A percentile compares a stretch with the other conserved stretches of the same genome.
Conservation (phyloP, 768 basidiomycete genomes). For the Tulasnella calospora region DNA sequence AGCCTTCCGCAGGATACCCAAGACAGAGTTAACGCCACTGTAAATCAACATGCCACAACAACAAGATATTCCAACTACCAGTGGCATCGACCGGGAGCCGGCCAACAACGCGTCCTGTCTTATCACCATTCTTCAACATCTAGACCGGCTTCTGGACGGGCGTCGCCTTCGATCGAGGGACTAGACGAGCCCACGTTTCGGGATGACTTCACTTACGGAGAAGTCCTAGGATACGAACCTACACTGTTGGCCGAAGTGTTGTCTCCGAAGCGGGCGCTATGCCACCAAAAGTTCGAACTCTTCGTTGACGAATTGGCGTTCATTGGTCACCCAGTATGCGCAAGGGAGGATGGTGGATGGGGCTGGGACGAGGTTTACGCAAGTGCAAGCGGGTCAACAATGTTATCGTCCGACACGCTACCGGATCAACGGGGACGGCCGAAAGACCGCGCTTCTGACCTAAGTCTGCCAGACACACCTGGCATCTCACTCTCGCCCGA, state of each 20-base stretch:
- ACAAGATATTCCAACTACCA: slow-evolving; percentile 47
- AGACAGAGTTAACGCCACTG: slow-evolving; percentile 31
- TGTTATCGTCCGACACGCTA: slow-evolving; percentile 27
- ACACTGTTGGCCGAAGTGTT: slow-evolving; percentile 78
- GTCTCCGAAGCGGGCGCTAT: slow-evolving; percentile 69
- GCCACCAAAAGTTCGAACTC: slow-evolving; percentile 92
- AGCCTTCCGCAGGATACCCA: slow-evolving; percentile 16
- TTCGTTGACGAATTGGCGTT: slow-evolving; percentile 88
- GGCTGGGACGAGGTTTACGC: slow-evolving; percentile 40
- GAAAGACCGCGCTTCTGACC: slow-evolving; percentile 17
- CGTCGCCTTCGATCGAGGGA: slow-evolving; percentile 48
- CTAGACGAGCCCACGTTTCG: slow-evolving; percentile 36
- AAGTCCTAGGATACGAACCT: slow-evolving; percentile 70
- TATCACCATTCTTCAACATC: slow-evolving; percentile 35
- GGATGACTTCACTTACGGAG: slow-evolving; percentile 33
- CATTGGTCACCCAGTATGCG: slow-evolving; percentile 89
- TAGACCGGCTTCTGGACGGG: slow-evolving; percentile 48
- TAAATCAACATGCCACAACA: slow-evolving; percentile 30
- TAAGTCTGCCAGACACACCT: background rate
- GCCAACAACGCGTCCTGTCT: slow-evolving; percentile 48
- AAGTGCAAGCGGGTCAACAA: slow-evolving; percentile 28
- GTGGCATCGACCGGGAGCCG: slow-evolving; percentile 55
- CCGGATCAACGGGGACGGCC: slow-evolving; percentile 18
- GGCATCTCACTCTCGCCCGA: slow-evolving; percentile 15
- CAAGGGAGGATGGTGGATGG: slow-evolving; percentile 69